Evolutionary conservation across 1,284 basidiomycete genomes (phyloP).

Genomic region (Austroboletus rostrupii): DNA sequence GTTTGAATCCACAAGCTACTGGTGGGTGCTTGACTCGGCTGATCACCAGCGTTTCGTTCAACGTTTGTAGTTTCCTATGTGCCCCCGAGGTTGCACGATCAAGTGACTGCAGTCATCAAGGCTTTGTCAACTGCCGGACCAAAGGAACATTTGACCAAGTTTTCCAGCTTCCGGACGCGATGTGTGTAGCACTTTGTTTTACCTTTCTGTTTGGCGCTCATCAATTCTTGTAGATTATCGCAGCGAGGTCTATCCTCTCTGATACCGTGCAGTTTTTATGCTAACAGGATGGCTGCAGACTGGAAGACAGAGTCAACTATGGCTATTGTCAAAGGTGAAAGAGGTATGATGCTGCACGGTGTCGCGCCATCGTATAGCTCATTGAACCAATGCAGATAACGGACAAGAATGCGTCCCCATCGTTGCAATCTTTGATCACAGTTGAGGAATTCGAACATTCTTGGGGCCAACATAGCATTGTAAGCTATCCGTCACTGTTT

Average conservation of each 20-base stretch:
- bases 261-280: constrained; percentile 11
- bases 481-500: constrained; percentile 33
- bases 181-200: constrained; percentile 40
- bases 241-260: constrained; percentile 53
- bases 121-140: constrained; percentile 66
- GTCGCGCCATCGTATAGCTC: background rate
- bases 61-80: constrained; percentile 46
- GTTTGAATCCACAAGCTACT: constrained; percentile 34
- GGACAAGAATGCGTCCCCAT: constrained; percentile 50
- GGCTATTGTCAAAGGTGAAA: constrained; percentile 73
- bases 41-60: constrained; percentile 8
- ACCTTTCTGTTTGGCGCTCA: constrained; percentile 31
- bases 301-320: constrained; percentile 78
- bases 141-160: constrained; percentile 65
- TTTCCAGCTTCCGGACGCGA: constrained; percentile 71
- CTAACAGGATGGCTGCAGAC: constrained; percentile 42
- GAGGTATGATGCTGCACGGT: constrained; percentile 45
- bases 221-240: constrained; percentile 57
- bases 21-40: constrained; percentile 30
- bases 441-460: constrained; percentile 81
- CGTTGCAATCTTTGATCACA: constrained; percentile 55
- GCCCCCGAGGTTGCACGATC: constrained; percentile 53
- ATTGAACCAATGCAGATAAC: constrained; percentile 53
- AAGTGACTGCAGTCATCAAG: constrained; percentile 59
- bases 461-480: constrained; percentile 92